Evolutionary conservation across 495 filamentous ascomycete genomes (phyloP).

Genomic region (Penicillium bovifimosum): DNA sequence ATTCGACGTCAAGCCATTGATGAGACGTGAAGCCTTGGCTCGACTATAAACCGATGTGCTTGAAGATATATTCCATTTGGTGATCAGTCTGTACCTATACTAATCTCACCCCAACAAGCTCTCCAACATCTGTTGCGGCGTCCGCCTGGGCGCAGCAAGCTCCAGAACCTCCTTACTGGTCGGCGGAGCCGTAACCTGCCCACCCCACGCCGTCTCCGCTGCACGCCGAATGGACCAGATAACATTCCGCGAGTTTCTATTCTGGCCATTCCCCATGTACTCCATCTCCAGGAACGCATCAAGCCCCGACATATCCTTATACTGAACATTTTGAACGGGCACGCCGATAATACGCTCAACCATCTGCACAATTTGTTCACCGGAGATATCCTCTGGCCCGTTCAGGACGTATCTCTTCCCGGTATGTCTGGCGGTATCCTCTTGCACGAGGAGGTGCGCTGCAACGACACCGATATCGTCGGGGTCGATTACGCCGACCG

Average conservation of each 20-base stretch:
- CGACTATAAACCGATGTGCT: too few species aligned
- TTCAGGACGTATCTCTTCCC: slow-evolving; percentile 38
- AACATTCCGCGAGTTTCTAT: too few species aligned
- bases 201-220: slow-evolving; percentile 17
- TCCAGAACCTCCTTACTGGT: slow-evolving; percentile 33
- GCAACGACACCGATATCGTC: slow-evolving; percentile 37
- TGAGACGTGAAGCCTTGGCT: too few species aligned
- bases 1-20: too few species aligned
- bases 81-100: too few species aligned
- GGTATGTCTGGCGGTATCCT: slow-evolving; percentile 31
- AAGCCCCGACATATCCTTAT: slow-evolving; percentile 35
- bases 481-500: slow-evolving; percentile 36
- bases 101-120: too few species aligned
- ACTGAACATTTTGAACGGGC: slow-evolving; percentile 30
- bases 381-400: slow-evolving; percentile 40
- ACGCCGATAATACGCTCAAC: slow-evolving; percentile 37
- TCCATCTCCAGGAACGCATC: too few species aligned
- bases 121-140: too few species aligned
- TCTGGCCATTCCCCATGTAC: too few species aligned
- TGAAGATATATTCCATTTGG: too few species aligned
- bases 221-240: slow-evolving; percentile 24
- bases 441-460: slow-evolving; percentile 33
- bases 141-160: slow-evolving; percentile 24
- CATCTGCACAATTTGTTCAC: slow-evolving; percentile 33
- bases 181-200: slow-evolving; percentile 28